Evolutionary conservation across 257 asterid genomes (phyloP), one percentile per base, ranked within the genome.

Genomic region (Nicotiana otophora): DNA sequence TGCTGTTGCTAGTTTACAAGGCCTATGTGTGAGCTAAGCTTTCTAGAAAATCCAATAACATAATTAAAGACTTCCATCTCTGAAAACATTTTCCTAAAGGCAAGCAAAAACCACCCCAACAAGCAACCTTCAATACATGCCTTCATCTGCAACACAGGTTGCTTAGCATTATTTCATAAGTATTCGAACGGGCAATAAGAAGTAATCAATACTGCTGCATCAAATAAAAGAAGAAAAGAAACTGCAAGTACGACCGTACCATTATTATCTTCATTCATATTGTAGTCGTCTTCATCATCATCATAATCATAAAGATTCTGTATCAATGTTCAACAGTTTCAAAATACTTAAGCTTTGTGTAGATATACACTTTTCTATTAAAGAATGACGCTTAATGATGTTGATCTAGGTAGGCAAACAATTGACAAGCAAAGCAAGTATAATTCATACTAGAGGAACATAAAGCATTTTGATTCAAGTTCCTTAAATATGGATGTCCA

Each of bases 271-370:
- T 88, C 94, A 1, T 82, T 83, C 96, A 85, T 83, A 85, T 92
- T 92, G 83, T 12, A 91, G 82, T 91, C 97, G 62, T 90, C 97
- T 82, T 92, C 97, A 83, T 94, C 98, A 14, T 94, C 98, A 53
- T 94, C 97, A 84, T 82, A 91, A 84, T 89, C 85, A 80, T 60
- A 34, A 83, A 82, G 86, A 67, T 75, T 82, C 95, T 92, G 93
- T 60, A 82, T 28, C 23, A 81, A 61, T 28, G 63, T 60, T 31
- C 63, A n/a, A 46, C 23, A 51, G 80, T 66, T 83, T 57, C 79
- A 84, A 68, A 31, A 81, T 42, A 54, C 36, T 16, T 11, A 2
- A 17, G 23, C 34, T 46, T 53, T 53, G 15, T 33, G 61, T 33
- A 9, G 46, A 31, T 5, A 20, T 54, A 65, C 72, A 19, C 69